Evolutionary conservation across 176 grass and related monocot species (phyloP).

Genomic region (Thalia dealbata): DNA sequence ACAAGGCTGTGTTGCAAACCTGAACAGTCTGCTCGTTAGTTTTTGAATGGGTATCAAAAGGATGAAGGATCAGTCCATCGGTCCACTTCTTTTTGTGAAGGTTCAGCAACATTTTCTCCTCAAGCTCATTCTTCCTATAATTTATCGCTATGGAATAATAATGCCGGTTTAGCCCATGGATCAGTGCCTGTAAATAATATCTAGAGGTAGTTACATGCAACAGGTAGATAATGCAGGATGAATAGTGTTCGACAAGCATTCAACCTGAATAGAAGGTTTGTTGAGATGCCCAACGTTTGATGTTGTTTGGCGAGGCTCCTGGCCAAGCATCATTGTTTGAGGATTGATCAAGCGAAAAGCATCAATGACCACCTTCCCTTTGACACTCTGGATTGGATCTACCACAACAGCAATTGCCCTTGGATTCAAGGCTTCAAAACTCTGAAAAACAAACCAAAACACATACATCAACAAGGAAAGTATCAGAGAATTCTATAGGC

Average conservation of each 20-base stretch:
- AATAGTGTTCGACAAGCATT: background rate
- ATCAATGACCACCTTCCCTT: constrained; percentile 98
- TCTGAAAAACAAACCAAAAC: constrained; percentile 32
- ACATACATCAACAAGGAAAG: background rate
- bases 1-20: constrained; percentile 18
- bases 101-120: constrained; percentile 68
- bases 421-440: constrained; percentile 93
- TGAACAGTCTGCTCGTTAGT: constrained; percentile 56
- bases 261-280: constrained; percentile 89
- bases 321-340: constrained; percentile 93
- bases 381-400: constrained; percentile 96
- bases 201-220: background rate
- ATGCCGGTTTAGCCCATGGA: background rate
- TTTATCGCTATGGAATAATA: constrained; percentile 12
- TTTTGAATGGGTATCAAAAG: background rate
- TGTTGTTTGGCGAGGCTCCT: constrained; percentile 87
- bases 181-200: constrained; percentile 33
- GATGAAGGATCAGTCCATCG: constrained; percentile 50
- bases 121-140: constrained; percentile 2
- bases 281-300: constrained; percentile 98
- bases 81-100: constrained; percentile 99
- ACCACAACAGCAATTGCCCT: constrained; percentile 95
- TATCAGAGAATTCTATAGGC: background rate
- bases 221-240: background rate
- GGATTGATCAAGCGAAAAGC: constrained; percentile 94